These are phyloP conservation scores for Psilocybe sp. DNA, from an alignment of 768 basidiomycete genomes.

Conservation along the genomic window DNA sequence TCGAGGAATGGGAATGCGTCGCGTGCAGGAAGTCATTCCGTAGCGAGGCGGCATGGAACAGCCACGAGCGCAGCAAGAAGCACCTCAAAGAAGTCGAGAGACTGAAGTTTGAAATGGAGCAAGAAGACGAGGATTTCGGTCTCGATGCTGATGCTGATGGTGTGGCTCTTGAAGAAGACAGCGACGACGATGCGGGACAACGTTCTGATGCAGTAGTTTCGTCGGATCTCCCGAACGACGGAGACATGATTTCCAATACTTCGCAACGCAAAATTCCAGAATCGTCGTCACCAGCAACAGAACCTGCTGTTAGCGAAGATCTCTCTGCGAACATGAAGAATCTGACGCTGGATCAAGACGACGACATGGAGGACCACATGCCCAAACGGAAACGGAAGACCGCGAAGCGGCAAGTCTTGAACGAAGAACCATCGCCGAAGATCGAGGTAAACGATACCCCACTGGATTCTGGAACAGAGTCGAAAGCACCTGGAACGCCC, in stretches of 20 bases:
- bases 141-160: slow-evolving; percentile 32
- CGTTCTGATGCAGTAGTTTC: background rate
- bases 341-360: no score
- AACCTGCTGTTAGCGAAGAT: no score
- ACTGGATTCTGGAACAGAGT: slow-evolving; percentile 3
- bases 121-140: slow-evolving; percentile 68
- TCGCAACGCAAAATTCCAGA: no score
- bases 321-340: no score
- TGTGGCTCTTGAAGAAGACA: slow-evolving; percentile 14
- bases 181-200: background rate
- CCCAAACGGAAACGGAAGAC: background rate
- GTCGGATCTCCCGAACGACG: no score
- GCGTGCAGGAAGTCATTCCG: slow-evolving; percentile 87
- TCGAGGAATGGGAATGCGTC: slow-evolving; percentile 93
- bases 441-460: background rate
- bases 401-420: background rate
- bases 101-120: slow-evolving; percentile 72
- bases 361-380: background rate
- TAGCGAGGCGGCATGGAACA: slow-evolving; percentile 93
- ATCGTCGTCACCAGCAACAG: no score
- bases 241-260: background rate
- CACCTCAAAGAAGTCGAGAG: slow-evolving; percentile 85
- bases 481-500: background rate
- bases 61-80: slow-evolving; percentile 94
- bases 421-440: no score